Evolutionary conservation across 768 basidiomycete genomes (phyloP).

Genomic region (Suillus fuscotomentosus): DNA sequence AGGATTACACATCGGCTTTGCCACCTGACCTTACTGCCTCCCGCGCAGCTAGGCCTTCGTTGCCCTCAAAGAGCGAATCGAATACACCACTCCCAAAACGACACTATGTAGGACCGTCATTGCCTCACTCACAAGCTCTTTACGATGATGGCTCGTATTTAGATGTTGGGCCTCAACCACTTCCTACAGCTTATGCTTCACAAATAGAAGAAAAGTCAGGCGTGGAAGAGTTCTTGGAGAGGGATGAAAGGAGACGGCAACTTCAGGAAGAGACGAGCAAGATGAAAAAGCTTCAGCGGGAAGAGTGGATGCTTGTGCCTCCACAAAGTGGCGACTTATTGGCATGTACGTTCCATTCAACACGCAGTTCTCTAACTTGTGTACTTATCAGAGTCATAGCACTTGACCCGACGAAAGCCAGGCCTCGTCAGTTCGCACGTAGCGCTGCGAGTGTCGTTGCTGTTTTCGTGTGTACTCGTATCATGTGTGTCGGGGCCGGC

Average conservation of each 20-base stretch:
- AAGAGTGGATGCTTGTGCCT: conserved; percentile 98
- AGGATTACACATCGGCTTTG: conserved; percentile 70
- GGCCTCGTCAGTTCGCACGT: conserved; percentile 74
- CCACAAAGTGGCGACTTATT: conserved; percentile 81
- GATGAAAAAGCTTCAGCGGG: conserved; percentile 76
- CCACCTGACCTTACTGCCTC: conserved; percentile 66
- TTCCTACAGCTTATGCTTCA: conserved; percentile 42
- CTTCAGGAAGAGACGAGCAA: conserved; percentile 76
- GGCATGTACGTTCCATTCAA: conserved; percentile 52
- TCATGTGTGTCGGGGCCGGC: too few relatives aligned
- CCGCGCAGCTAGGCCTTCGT: conserved; percentile 33
- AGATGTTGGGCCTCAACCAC: conserved; percentile 83
- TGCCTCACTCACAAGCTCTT: conserved; percentile 41
- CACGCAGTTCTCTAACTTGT: neutral
- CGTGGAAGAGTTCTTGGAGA: conserved; percentile 80
- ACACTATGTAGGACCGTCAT: conserved; percentile 51
- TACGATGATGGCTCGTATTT: conserved; percentile 60
- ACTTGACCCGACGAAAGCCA: conserved; percentile 84
- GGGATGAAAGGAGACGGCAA: conserved; percentile 75
- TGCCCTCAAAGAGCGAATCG: conserved; percentile 18
- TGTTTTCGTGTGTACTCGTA: too few relatives aligned
- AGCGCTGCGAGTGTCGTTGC: conserved; percentile 27
- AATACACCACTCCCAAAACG: conserved; percentile 26
- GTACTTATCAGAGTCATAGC: conserved; percentile 37
- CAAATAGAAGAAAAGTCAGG: conserved; percentile 50